Base-by-base conservation (phyloP, 208 protist genomes). In the Trypanosoma congolense region DNA sequence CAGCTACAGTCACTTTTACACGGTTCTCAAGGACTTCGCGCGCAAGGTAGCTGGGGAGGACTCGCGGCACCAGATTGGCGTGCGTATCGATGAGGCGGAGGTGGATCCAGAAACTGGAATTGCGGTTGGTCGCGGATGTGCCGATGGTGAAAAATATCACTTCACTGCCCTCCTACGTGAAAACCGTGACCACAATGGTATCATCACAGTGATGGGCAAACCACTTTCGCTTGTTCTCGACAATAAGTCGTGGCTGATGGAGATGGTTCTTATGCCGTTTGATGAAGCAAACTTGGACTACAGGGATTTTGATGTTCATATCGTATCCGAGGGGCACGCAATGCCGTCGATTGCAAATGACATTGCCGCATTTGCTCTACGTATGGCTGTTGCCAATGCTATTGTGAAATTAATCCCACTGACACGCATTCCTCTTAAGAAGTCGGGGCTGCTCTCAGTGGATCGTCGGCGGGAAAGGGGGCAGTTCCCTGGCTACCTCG, bases 1-100 rank as follows among this genome's bases (percentile, higher is more conserved):
- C 41, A 87, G 87, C 61, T 95, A 95, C 72, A 95, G 82, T 50
- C 87, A 95, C 52, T 95, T 92, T 42, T 78, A 95, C 54, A 64
- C 79, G 19, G 80, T 95, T 3, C 57, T 95, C 12, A 80, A 82
- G 22, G 87, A 95, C 64, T 95, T 90, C 63, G 84, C 84, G 6
- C 75, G 80, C 10, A 95, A 95, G 49, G 82, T 95, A n/a, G 70
- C 81, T 26, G 83, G 82, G 1, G 82, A 95, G 48, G 87, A 95
- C 48, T 84, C 84, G 14, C 76, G 87, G 4, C 84, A 92, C 56
- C 87, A 95, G 58, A 88, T 95, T 52, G 87, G 87, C 63, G 87
- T 95, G n/a, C 87, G 87, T 29, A 92, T 95, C 60, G 87, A 95
- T 57, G 73, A 84, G 16, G 54, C 77, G 1, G 83, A 95, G 62